Evolutionary conservation across 225 moss, liverwort and hornwort genomes (phyloP), one percentile per base, ranked within the genome.

Genomic region (Ulota crispa): DNA sequence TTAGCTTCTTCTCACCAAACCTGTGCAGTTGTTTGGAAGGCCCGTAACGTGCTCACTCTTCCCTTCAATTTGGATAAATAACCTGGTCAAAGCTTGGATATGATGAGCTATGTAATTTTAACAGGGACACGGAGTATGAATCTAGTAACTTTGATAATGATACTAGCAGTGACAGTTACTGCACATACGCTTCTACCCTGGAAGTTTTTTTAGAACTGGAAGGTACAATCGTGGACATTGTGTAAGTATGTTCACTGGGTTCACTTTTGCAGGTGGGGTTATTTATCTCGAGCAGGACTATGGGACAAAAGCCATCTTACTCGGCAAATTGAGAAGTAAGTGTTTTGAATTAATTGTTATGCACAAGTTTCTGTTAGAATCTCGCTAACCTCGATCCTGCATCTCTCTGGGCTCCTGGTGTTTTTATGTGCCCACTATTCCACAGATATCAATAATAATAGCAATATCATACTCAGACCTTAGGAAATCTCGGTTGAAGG

Each of bases 251-350:
- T 75, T 75, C 30, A 80, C 73, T 54, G 77, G 31, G 45, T 77
- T 82, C 69, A 56, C 21, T 80, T 80, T 68, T 82, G 84, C 88
- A 95, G 95, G 81, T 95, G 95, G 95, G 95, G 95, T 50, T 95
- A 95, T 79, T 85, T 95, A 68, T 95, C 95, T 78, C 89, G 94
- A 84, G 95, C 95, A 82, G 95, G 95, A 66, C 89, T 95, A 53
- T 95, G 95, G 95, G 95, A 95, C 70, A 95, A 95, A 83, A 93
- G 93, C 37, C 95, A 95, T 77, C 89, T 95, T 63, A 93, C 93
- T 67, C 87, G 94, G 80, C 95, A 95, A 83, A 95, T 95, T 66
- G 95, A 95, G 57, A 95, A 95, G 95, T 95, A 92, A 87, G 92
- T 56, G 18, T 21, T 76, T 34, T 18, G 57, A 15, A 39, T 19